Base-by-base conservation (phyloP, 139 green algal species). In the Tetratostichococcus sp. region DNA sequence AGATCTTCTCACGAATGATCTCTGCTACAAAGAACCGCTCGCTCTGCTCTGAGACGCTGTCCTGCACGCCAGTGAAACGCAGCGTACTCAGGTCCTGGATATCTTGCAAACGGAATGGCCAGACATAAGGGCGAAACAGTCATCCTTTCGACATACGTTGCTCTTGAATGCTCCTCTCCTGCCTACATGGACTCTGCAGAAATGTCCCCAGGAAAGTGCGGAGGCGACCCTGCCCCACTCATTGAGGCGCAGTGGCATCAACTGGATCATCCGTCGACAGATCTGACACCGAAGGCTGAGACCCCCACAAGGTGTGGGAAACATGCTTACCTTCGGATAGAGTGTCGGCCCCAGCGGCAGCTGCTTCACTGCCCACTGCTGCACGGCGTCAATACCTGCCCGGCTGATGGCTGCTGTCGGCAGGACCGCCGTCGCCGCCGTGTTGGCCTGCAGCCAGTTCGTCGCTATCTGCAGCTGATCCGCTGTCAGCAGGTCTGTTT, bases 11-110 rank as follows among this genome's bases (percentile, higher is more conserved):
- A 0, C 95, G 83, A n/a, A 99, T 86, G 58, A 98, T 97, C 83
- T 99, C 95, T 0, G 85, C 75, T 69, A 99, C 91, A 73, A 99
- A 99, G 83, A 99, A 99, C 14, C 93, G 84, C 86, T 98, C 91
- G 0, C 91, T 89, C 74, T 95, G 89, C 70, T 98, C 94, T 43
- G 77, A 83, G n/a, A 96, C 68, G 19, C 87, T 72, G 73, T 95
- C 90, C 81, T 93, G 86, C 57, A 72, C 21, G 33, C n/a, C n/a
- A n/a, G n/a, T n/a, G n/a, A n/a, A n/a, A 21, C 11, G 28, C 28
- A 65, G 19, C 43, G 34, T 5, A 59, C 77, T 62, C 14, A 62
- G 8, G 14, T 50, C 14, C 8, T 50, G 8, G 39, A 50, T 14
- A 50, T 50, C n/a, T n/a, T n/a, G n/a, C n/a, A n/a, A n/a, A n/a